Evolutionary conservation across 1,284 basidiomycete species (phyloP).

Genomic region (Ceratobasidium sp.): DNA sequence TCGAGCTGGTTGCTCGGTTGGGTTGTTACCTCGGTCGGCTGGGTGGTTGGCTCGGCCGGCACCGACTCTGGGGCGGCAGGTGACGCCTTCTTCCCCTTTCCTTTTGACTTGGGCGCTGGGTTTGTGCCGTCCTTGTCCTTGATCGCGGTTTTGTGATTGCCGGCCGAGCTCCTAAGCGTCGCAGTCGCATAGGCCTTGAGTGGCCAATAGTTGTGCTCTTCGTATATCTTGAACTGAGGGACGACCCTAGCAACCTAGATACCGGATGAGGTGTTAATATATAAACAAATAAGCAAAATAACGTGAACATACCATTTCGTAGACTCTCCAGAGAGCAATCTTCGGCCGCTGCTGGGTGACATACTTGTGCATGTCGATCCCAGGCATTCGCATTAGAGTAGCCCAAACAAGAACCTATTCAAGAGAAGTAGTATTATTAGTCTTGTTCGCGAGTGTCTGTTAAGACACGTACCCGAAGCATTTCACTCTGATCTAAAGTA

Average conservation of each 20-base stretch:
- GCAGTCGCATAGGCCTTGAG: neutral
- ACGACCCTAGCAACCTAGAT: neutral
- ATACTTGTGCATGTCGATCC: neutral
- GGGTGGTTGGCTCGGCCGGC: too few relatives aligned
- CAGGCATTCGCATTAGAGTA: neutral
- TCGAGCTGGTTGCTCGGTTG: too few relatives aligned
- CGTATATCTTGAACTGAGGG: neutral
- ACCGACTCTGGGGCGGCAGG: too few relatives aligned
- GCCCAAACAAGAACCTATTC: neutral
- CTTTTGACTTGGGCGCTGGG: too few relatives aligned
- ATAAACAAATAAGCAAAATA: too few relatives aligned
- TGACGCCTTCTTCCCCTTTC: too few relatives aligned
- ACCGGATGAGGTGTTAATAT: neutral
- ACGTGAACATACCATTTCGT: neutral
- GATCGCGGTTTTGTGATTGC: neutral
- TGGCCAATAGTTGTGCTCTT: neutral
- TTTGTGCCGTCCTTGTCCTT: too few relatives aligned
- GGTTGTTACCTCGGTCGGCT: too few relatives aligned
- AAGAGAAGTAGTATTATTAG: neutral
- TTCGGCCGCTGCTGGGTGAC: neutral
- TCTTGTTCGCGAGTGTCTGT: neutral
- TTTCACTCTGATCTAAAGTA: too few relatives aligned
- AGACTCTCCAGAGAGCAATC: neutral
- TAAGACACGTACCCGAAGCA: neutral
- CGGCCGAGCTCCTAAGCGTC: neutral